Base-by-base conservation (phyloP, 139 green algal genomes). In the Volvox reticuliferus region DNA sequence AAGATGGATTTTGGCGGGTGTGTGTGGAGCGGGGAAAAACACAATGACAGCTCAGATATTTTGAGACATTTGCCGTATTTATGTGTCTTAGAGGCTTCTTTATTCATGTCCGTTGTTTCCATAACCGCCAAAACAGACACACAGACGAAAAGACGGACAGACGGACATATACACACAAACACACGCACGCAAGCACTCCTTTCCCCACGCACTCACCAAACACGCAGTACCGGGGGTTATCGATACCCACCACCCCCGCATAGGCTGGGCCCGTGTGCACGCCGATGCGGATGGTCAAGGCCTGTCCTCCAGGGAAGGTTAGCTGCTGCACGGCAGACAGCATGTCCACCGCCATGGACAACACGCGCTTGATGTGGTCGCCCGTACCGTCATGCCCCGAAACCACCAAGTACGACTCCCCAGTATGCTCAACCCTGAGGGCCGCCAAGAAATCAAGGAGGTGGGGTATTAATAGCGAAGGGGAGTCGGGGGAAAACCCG, bases 341-440 rank as follows among this genome's bases (percentile, higher is more conserved):
- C 88, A 91, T 91, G 82, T 90, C 88, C 1, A 73, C 67, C 19
- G 79, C 86, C 71, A 93, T 62, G n/a, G 26, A 61, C 44, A 91
- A 68, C 17, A 91, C 67, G 36, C 63, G 75, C 22, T 67, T 44
- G n/a, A 76, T 36, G 76, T 95, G 90, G 83, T 93, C 91, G 65
- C 28, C 6, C 0, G 69, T 82, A 17, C 91, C 91, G 75, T 92
- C 88, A 62, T 92, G 90, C 2, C 92, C 92, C 28, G 78, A 91
- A 13, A 93, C 90, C 32, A 88, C 87, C 92, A 95, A 92, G 84
- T 95, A 95, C 17, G 89, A 89, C 69, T 95, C 92, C 24, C 93
- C 93, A 1, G 87, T 91, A 65, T 93, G 90, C 88, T 95, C 93
- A 62, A 94, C 89, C 77, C 93, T 95, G 88, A 75, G 80, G 22